Evolutionary conservation across 345 rosid genomes (phyloP).

Genomic region (Physaria fendleri): DNA sequence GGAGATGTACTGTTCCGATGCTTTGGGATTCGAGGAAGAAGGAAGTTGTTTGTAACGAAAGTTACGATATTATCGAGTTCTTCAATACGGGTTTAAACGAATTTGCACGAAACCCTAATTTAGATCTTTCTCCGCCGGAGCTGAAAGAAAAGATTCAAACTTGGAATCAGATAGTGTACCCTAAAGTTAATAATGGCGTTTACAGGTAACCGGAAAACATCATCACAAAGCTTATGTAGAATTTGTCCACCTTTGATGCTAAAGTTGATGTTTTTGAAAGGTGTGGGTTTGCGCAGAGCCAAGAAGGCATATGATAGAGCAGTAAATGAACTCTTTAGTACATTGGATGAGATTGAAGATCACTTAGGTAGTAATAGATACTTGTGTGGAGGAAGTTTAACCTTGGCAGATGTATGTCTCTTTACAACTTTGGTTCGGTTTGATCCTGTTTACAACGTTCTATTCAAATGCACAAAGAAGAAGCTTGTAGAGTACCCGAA

Average conservation of each 20-base stretch:
- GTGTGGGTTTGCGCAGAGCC: slow-evolving; percentile 89
- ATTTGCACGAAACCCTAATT: slow-evolving; percentile 38
- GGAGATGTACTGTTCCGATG: slow-evolving; percentile 83
- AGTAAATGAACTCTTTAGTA: slow-evolving; percentile 49
- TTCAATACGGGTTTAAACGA: slow-evolving; percentile 61
- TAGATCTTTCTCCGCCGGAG: slow-evolving; percentile 54
- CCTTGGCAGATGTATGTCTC: slow-evolving; percentile 67
- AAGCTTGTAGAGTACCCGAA: slow-evolving; percentile 64
- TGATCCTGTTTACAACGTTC: slow-evolving; percentile 63
- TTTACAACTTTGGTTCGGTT: slow-evolving; percentile 84
- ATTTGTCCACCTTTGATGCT: neutral
- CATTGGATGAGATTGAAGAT: slow-evolving; percentile 54
- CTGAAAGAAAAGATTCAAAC: slow-evolving; percentile 46
- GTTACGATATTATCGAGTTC: slow-evolving; percentile 65
- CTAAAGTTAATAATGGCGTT: slow-evolving; percentile 76
- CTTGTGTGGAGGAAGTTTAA: slow-evolving; percentile 64
- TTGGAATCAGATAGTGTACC: slow-evolving; percentile 73
- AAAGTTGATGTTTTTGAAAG: slow-evolving; percentile 30
- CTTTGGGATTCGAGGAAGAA: slow-evolving; percentile 58
- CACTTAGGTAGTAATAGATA: slow-evolving; percentile 49
- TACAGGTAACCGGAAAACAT: slow-evolving; percentile 41
- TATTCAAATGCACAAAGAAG: slow-evolving; percentile 83
- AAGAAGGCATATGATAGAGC: slow-evolving; percentile 76
- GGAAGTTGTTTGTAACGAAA: slow-evolving; percentile 73
- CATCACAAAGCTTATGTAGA: neutral